These are phyloP conservation scores for Brassica rapa DNA, from an alignment of 345 rosid species.

Conservation along the genomic window DNA sequence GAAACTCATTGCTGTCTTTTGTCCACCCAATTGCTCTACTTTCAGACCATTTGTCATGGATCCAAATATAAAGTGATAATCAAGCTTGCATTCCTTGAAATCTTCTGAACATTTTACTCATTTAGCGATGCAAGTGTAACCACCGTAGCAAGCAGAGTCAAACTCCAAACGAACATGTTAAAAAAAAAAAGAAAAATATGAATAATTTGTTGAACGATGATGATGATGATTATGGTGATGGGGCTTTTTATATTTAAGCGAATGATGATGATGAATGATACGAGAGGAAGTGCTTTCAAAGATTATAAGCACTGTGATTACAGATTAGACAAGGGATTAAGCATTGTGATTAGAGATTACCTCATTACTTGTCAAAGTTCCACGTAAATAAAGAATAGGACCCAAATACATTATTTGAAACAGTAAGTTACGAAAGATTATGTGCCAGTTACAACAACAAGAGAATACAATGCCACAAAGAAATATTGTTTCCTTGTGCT, in stretches of 20 bases:
- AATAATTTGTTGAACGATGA: slow-evolving; percentile 23
- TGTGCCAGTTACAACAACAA: too few relatives aligned
- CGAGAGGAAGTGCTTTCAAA: background rate
- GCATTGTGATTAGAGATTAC: background rate
- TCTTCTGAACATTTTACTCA: slow-evolving; percentile 20
- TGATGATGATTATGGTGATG: background rate
- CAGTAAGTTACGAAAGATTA: too few relatives aligned
- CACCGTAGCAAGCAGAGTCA: slow-evolving; percentile 10
- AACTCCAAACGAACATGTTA: slow-evolving; percentile 24
- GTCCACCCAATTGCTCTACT: background rate
- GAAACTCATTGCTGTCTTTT: background rate
- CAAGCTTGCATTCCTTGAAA: slow-evolving; percentile 30
- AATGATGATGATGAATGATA: background rate
- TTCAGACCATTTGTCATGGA: background rate
- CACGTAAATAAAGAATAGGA: too few relatives aligned
- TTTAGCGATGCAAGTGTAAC: slow-evolving; percentile 3
- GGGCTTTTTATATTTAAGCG: background rate
- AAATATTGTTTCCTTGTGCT: too few relatives aligned
- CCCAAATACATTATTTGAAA: too few relatives aligned
- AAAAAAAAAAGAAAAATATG: slow-evolving; percentile 19
- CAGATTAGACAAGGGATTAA: background rate
- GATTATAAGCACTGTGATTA: background rate
- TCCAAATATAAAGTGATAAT: background rate
- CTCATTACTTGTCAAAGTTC: too few relatives aligned
- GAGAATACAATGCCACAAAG: too few relatives aligned